Base-by-base conservation (phyloP, 257 asterid species). In the Solanum arcanum region DNA sequence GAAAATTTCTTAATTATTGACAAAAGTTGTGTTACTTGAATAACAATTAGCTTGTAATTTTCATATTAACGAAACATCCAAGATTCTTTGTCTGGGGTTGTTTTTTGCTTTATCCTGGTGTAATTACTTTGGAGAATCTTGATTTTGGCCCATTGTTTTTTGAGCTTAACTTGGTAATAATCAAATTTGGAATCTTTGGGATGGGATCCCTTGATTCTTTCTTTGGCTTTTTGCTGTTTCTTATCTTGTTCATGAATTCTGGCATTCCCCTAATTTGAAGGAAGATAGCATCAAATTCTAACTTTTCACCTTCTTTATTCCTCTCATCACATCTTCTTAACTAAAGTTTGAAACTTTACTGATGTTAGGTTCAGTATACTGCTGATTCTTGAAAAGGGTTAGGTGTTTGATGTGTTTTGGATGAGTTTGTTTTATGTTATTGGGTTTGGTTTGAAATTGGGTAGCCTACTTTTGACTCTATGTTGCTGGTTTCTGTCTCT, bases 391-490 rank as follows among this genome's bases (percentile, higher is more conserved):
- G 66, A 84, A 64, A 62, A 64, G 77, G 78, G 37, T 64, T 42
- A 70, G 29, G 29, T 29, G 29, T 84, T 87, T 87, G 6, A 68
- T 83, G 88, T 90, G 85, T 59, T 59, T 85, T 91, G 90, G 92
- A 97, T 97, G 99, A 97, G 91, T 94, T 92, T 97, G 84, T 87
- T 94, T 89, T 91, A 95, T 91, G 92, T 95, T 27, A 75, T 96
- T 91, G 96, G 95, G 81, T 94, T 97, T 90, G 97, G 98, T 73
- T 82, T 94, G 92, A 97, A 97, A 93, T 93, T 93, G 92, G 96
- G 98, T 85, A 93, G 94, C 91, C 91, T 95, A 88, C 86, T 97
- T 83, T 90, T 91, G 91, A 44, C 94, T 92, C 92, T 94, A 82
- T 95, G 98, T 88, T 91, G 87, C 91, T 95, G 96, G 95, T 92